phyloP scores from a whole-genome alignment of 768 basidiomycete genomes.

The Leucocoprinus sp. region DNA sequence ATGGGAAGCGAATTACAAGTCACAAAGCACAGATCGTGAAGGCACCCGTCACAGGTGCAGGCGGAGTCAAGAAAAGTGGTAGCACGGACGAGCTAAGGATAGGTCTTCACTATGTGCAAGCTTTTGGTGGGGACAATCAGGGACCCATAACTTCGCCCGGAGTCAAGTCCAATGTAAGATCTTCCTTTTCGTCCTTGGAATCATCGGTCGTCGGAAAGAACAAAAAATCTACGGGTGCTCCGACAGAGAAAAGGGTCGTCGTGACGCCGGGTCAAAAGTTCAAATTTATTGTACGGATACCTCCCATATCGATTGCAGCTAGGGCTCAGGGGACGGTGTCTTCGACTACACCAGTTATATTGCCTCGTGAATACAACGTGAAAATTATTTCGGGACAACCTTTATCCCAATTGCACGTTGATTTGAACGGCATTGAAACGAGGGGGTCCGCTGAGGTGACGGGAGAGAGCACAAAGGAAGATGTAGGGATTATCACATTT shows the following conservation, averaged over 20 bases:
- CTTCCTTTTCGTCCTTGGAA: constrained; percentile 59
- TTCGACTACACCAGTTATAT: neutral
- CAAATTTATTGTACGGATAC: constrained; percentile 46
- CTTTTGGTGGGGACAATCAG: constrained; percentile 49
- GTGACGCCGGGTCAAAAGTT: constrained; percentile 52
- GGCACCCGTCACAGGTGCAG: constrained; percentile 20
- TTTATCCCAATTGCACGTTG: constrained; percentile 44
- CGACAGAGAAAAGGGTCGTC: constrained; percentile 32
- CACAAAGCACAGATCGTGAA: constrained; percentile 55
- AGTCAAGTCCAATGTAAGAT: constrained; percentile 30
- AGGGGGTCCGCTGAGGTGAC: constrained; percentile 48
- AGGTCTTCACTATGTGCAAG: constrained; percentile 63
- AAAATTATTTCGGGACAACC: constrained; percentile 42
- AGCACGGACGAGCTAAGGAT: constrained; percentile 60
- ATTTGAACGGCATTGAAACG: constrained; percentile 34
- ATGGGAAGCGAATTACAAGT: constrained; percentile 45
- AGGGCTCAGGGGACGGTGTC: constrained; percentile 6
- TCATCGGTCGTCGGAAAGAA: constrained; percentile 44
- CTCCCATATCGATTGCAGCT: constrained; percentile 15
- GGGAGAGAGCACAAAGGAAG: constrained; percentile 40
- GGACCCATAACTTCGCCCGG: constrained; percentile 21
- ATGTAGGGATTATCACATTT: constrained; percentile 46
- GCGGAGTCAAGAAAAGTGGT: constrained; percentile 25
- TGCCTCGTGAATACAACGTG: constrained; percentile 29
- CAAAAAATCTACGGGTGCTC: constrained; percentile 18